These are phyloP conservation scores for Colletotrichum tropicale DNA, from an alignment of 2,329 filamentous ascomycete species.

Conservation along the genomic window DNA sequence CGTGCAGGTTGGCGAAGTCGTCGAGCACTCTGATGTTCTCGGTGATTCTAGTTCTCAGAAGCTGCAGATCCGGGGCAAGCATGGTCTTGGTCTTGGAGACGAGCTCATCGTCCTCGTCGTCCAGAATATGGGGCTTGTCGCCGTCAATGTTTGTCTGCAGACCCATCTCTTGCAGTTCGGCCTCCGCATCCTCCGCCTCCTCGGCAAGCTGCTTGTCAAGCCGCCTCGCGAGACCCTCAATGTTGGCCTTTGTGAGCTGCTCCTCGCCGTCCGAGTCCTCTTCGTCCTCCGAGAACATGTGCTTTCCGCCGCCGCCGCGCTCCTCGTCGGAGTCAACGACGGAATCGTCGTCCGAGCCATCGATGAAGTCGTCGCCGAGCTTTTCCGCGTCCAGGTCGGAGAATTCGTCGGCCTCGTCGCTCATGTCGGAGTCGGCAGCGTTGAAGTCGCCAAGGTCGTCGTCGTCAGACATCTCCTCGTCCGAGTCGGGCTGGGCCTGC, in stretches of 20 bases:
- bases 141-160: slow-evolving; percentile 93
- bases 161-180: slow-evolving; percentile 83
- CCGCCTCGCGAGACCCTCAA: slow-evolving; percentile 86
- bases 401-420: slow-evolving; percentile 47
- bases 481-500: slow-evolving; percentile 21
- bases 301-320: slow-evolving; percentile 53
- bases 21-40: slow-evolving; percentile 92
- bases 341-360: slow-evolving; percentile 58
- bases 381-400: slow-evolving; percentile 44
- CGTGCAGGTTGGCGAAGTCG: slow-evolving; percentile 81
- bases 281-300: slow-evolving; percentile 95
- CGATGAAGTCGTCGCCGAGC: slow-evolving; percentile 65
- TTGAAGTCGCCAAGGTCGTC: slow-evolving; percentile 36
- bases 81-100: slow-evolving; percentile 65
- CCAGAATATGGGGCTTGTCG: slow-evolving; percentile 71
- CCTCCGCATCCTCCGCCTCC: slow-evolving; percentile 82
- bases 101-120: slow-evolving; percentile 63
- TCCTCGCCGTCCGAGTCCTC: slow-evolving; percentile 89
- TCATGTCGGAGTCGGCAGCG: slow-evolving; percentile 42
- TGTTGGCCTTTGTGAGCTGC: slow-evolving; percentile 92
- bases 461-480: slow-evolving; percentile 23
- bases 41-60: slow-evolving; percentile 86
- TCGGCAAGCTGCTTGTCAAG: slow-evolving; percentile 78
- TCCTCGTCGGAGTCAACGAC: slow-evolving; percentile 77
- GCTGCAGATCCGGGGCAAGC: slow-evolving; percentile 86